Base-by-base conservation (phyloP, 352 stramenopile species). In the Pythium grandisporangium region DNA sequence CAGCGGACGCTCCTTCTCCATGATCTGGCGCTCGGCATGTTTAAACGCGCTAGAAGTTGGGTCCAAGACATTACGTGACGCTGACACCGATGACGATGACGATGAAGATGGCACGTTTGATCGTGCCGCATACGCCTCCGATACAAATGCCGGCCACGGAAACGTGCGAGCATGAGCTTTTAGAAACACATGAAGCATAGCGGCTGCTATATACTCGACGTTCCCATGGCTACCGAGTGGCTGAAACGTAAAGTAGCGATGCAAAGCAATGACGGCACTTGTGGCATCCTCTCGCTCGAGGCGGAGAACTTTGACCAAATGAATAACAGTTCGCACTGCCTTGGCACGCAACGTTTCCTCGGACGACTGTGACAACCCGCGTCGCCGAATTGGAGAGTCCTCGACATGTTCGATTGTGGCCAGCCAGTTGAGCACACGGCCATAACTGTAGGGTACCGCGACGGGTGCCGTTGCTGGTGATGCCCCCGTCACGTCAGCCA, bases 231-330 rank as follows among this genome's bases (percentile, higher is more conserved):
- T 69, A 12, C 64, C 57, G 70, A 91, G 90, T 2, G 72, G 51
- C 33, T 81, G 62, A 30, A 88, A 84, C 17, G 75, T 84, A 34
- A 85, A 78, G 35, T 70, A 88, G n/a, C 75, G 65, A 40, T 91
- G 77, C 22, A 93, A 57, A 10, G 76, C 63, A n/a, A 91, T 54
- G 20, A 91, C 73, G 17, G 77, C 67, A 58, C 75, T 89, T 5
- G 77, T 70, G 13, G 64, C 69, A 52, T 90, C 76, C 42, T 82
- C 73, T 10, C 73, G 63, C 20, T 86, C 75, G 4, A 89, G 41
- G 22, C 68, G 64, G 22, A 91, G 58, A 6, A 53, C 55, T 36
- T 76, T 88, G 4, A 64, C 62, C 6, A 93, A 73, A 22, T 67
- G 61, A 30, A 80, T 53, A 37, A 93, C 78, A 8, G 62, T 53